Base-by-base conservation (phyloP, 2,329 filamentous ascomycete species). In the Ceratocystis cubensis region DNA sequence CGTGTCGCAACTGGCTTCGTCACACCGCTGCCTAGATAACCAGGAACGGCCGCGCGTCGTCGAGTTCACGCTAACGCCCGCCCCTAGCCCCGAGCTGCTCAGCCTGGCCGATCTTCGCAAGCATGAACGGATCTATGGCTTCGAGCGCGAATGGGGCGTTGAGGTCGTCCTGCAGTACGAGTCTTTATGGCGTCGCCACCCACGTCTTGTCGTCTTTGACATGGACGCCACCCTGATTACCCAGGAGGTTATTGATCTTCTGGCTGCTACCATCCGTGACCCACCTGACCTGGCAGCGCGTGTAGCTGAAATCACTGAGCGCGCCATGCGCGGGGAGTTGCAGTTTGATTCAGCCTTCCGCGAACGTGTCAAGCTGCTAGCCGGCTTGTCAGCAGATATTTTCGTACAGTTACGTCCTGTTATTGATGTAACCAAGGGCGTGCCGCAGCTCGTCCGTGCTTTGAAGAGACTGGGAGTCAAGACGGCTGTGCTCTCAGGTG, bases 191-290 rank as follows among this genome's bases (percentile, higher is more conserved):
- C 81, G 91, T 67, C 83, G 87, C 33, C 84, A 95, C 75, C 92
- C 92, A 70, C 84, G 93, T 7, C 80, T 97, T 10, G 91, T 93
- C 2, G 90, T 96, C 41, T 99, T 99, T 73, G 94, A 99, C 75
- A 99, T 99, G 94, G 94, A 99, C 78, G 94, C 88, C 75, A 99
- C 94, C 0, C 82, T 99, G 68, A 97, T 99, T 74, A 88, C 93
- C 65, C 92, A 99, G 75, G 94, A 99, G 78, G 92, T 96, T 69
- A 97, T 99, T 73, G 94, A 99, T 75, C 86, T 97, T 72, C 87
- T 99, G 66, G 94, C 94, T 3, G 86, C 88, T 65, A 88, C 88
- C 46, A 84, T 96, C 72, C 80, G 77, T 61, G 78, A 88, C 76
- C 78, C 82, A 73, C 76, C 83, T 1, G 89, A 91, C 64, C 82